A percentile compares a stretch with the other conserved stretches of the same genome.
phyloP scores from a whole-genome alignment of 2,329 filamentous ascomycete species.

The Fusarium kyushuense region DNA sequence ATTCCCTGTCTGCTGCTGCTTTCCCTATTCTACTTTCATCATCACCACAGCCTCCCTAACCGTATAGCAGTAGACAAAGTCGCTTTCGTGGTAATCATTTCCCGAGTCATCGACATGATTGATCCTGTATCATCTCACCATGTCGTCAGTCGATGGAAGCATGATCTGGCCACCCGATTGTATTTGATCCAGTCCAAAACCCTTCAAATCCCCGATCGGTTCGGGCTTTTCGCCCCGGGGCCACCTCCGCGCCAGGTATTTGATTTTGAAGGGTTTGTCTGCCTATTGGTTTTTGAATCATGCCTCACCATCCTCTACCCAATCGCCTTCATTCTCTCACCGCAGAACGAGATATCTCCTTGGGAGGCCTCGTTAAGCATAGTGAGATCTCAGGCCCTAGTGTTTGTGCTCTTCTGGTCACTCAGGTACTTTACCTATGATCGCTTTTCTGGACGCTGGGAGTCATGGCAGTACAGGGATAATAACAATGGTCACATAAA shows the following conservation, averaged over 20 bases:
- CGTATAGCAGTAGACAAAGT: neutral
- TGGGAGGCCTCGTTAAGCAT: too few species aligned
- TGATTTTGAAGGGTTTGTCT: accelerated
- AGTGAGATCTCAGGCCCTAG: too few species aligned
- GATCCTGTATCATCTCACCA: accelerated
- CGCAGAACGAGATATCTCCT: too few species aligned
- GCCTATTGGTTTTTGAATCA: neutral
- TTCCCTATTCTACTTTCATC: neutral
- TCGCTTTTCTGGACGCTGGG: too few species aligned
- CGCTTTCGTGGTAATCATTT: neutral
- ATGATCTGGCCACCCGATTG: neutral
- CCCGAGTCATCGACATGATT: neutral
- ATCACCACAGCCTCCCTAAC: neutral
- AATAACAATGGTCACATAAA: too few species aligned
- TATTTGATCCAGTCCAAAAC: neutral
- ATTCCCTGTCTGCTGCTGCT: neutral
- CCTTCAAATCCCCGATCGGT: neutral
- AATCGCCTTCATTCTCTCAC: too few species aligned
- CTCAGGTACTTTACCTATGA: too few species aligned
- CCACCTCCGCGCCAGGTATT: neutral
- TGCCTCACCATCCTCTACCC: too few species aligned
- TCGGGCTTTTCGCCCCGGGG: neutral
- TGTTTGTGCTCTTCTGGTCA: too few species aligned
- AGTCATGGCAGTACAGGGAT: too few species aligned
- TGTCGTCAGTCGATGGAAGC: neutral